Evolutionary conservation across 2,329 filamentous ascomycete genomes (phyloP), one percentile per base, ranked within the genome.

Genomic region (Chaetothyriales sp.): DNA sequence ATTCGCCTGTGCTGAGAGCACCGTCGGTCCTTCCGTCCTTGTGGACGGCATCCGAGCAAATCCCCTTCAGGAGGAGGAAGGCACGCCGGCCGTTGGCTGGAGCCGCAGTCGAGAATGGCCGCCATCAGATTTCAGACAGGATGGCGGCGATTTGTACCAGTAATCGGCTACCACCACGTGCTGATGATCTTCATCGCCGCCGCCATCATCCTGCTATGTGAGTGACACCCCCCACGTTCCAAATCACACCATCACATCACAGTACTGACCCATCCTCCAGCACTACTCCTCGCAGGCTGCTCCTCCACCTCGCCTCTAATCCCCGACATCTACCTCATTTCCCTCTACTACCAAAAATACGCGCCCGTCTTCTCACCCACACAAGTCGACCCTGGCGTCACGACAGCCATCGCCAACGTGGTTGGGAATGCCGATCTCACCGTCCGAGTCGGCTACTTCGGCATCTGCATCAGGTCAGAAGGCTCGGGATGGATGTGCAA

Each of bases 161-260:
- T 79, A 65, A 70, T 82, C 57, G 79, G 79, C 55, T 82, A 80
- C 79, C 79, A 83, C 64, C 79, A 98, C 79, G 84, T 96, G 58
- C 78, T 98, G 67, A 98, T 98, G 92, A 87, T 98, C 61, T 73
- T 98, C 59, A 95, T 98, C 64, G 89, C 86, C 51, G 73, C 95
- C 53, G 80, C 89, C 45, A 95, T 98, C 63, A 94, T 98, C 68
- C 74, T 98, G 65, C 76, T 98, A 59, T 96, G 89, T 95, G 74
- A 72, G 87, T 77, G 18, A 25, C 2, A 19, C 26, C 28, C 9
- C 10, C 19, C 12, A 53, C 46, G 26, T 42, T 18, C 18, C 5
- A 8, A 8, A 47, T 52, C 54, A 59, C 55, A 59, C 51, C 39
- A 28, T 49, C 60, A 63, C 39, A 28, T 49, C 60, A 63, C 54